A percentile compares a stretch with the other conserved stretches of the same genome.
Evolutionary conservation across 345 rosid species (phyloP).

Genomic region (Triadica sebifera): DNA sequence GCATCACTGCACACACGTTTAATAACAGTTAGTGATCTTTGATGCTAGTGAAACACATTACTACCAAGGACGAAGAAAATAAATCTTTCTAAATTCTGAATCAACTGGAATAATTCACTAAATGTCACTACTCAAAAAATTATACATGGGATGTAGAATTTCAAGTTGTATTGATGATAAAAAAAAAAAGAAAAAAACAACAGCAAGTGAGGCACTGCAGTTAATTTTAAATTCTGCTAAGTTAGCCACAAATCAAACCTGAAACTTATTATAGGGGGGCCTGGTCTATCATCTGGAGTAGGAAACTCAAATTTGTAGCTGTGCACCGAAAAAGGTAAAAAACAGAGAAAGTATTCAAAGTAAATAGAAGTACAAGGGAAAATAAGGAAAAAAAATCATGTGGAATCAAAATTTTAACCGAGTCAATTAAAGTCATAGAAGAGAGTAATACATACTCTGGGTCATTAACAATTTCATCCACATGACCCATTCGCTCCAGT

Average conservation of each 20-base stretch:
- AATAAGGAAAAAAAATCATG: constrained; percentile 4
- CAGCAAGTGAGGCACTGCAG: neutral
- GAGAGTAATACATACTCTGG: constrained; percentile 72
- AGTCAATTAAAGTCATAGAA: constrained; percentile 8
- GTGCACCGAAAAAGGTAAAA: constrained; percentile 33
- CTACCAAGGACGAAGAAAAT: neutral
- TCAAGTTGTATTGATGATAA: neutral
- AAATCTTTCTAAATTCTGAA: neutral
- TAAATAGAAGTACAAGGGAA: neutral
- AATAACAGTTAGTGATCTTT: constrained; percentile 11
- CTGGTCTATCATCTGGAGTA: constrained; percentile 97
- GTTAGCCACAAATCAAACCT: constrained; percentile 52
- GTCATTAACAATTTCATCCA: constrained; percentile 92
- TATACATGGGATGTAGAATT: neutral
- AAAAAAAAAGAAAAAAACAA: neutral
- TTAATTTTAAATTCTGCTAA: constrained; percentile 11
- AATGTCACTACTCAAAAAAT: neutral
- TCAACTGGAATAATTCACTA: neutral
- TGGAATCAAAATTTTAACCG: constrained; percentile 6
- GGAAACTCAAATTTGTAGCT: constrained; percentile 99
- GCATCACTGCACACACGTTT: constrained; percentile 69
- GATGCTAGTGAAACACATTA: neutral
- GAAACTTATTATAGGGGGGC: constrained; percentile 96
- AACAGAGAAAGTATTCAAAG: neutral
- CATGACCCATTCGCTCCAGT: constrained; percentile 82